Evolutionary conservation across 2,329 filamentous ascomycete genomes (phyloP), one percentile per base, ranked within the genome.

Genomic region (Stromatinia cepivora): DNA sequence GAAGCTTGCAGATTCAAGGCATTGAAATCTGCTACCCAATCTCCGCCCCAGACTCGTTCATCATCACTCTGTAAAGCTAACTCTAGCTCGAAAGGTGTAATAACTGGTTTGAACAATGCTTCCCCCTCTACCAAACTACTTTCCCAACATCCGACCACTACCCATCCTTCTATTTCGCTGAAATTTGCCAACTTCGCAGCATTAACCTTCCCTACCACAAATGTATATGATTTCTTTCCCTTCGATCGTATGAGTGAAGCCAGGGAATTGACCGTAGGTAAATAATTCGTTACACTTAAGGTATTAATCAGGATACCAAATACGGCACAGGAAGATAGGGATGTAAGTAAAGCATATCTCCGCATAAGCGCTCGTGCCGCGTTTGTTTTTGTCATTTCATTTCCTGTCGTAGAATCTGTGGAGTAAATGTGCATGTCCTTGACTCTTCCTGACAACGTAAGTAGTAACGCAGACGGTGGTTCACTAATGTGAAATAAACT

Each of bases 101-200:
- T 88, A 13, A 98, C 89, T 0, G 94, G 93, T 75, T 88, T 87
- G 85, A 90, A 98, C 77, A 97, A 97, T 9, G 91, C 92, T 70
- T 92, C 91, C 72, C 93, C 93, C 75, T 97, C 94, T 6, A 99
- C 87, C 64, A 98, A 82, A 70, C 92, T 93, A 79, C 94, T 97
- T 81, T 99, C 95, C 95, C 95, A 99, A 80, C 95, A 99, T 3
- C 95, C 94, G 13, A 99, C 92, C 0, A 98, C 93, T 0, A 98
- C 93, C 95, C 95, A 99, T 22, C 93, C 94, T 56, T 93, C 94
- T 7, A 99, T 88, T 79, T 99, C 95, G 70, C 91, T 88, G 81
- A 99, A 99, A 80, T 99, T 99, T 62, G 95, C 95, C 31, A 99
- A 85, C 79, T 99, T 99, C 50, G 94, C 94, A 0, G 94, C 90